These are phyloP conservation scores for Martensiomyces pterosporus DNA, from an alignment of 192 early-diverging fungal species.

Conservation along the genomic window DNA sequence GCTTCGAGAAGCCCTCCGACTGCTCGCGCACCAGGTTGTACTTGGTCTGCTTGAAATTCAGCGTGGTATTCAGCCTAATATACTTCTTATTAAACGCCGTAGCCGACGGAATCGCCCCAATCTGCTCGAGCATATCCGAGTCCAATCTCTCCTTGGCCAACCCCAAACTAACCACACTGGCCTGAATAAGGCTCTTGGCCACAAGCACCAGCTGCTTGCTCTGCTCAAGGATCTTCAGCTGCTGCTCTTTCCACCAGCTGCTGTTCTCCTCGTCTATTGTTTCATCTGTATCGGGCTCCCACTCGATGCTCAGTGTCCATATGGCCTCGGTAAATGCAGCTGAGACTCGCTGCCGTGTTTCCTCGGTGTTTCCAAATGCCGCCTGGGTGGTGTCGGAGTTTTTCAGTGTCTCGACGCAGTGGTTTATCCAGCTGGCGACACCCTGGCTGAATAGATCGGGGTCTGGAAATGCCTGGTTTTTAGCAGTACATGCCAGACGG, in stretches of 20 bases:
- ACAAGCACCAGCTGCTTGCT: slow-evolving; percentile 15
- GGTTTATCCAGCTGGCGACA: slow-evolving; percentile 25
- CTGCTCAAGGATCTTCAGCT: slow-evolving; percentile 18
- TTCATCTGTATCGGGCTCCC: slow-evolving; percentile 31
- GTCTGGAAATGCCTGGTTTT: slow-evolving; percentile 1
- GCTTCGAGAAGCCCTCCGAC: slow-evolving; percentile 46
- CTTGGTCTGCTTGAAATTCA: slow-evolving; percentile 51
- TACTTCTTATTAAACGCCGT: slow-evolving; percentile 24
- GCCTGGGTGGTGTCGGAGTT: slow-evolving; percentile 11
- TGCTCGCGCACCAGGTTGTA: slow-evolving; percentile 46
- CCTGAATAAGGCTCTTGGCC: slow-evolving; percentile 17
- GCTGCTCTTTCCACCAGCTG: slow-evolving; percentile 23
- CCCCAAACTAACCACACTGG: slow-evolving; percentile 17
- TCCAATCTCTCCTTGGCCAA: slow-evolving; percentile 41
- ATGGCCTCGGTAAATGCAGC: slow-evolving; percentile 33
- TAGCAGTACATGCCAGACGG: slow-evolving; percentile 11
- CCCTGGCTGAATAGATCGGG: slow-evolving; percentile 16
- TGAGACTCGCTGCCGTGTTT: slow-evolving; percentile 18
- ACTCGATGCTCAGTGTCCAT: slow-evolving; percentile 33
- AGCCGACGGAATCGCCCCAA: slow-evolving; percentile 25
- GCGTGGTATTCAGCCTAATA: slow-evolving; percentile 38
- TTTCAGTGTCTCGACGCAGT: slow-evolving; percentile 19
- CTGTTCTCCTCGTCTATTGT: slow-evolving; percentile 6
- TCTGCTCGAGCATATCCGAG: slow-evolving; percentile 33
- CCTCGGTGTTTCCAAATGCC: slow-evolving; percentile 2